These are phyloP conservation scores for Blumeria graminis DNA, from an alignment of 2,329 filamentous ascomycete species.

Conservation along the genomic window DNA sequence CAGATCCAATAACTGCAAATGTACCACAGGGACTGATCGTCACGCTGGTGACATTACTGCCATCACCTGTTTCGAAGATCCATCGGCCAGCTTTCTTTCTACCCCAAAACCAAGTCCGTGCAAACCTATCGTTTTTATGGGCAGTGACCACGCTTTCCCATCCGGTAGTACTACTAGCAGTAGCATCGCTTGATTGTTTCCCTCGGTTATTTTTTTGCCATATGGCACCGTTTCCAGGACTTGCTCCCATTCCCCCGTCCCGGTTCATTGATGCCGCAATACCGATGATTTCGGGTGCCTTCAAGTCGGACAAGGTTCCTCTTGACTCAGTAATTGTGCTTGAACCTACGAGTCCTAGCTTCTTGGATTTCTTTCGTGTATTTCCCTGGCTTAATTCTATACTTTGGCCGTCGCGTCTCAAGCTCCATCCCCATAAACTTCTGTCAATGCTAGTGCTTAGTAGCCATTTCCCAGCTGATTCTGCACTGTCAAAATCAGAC, in stretches of 20 bases:
- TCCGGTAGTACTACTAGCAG: slow-evolving; percentile 55
- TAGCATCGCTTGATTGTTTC: slow-evolving; percentile 38
- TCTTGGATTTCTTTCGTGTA: slow-evolving; percentile 72
- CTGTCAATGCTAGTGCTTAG: slow-evolving; percentile 73
- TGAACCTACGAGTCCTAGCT: slow-evolving; percentile 45
- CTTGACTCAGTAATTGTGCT: slow-evolving; percentile 33
- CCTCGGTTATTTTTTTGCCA: slow-evolving; percentile 58
- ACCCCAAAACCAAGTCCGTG: slow-evolving; percentile 96
- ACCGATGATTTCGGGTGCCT: slow-evolving; percentile 75
- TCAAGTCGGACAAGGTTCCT: slow-evolving; percentile 48
- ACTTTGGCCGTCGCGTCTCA: slow-evolving; percentile 83
- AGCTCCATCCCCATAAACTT: slow-evolving; percentile 88
- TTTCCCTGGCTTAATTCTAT: slow-evolving; percentile 80
- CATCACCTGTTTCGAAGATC: slow-evolving; percentile 73
- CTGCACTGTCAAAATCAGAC: slow-evolving; percentile 68
- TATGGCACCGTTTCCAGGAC: slow-evolving; percentile 52
- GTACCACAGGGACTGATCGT: slow-evolving; percentile 79
- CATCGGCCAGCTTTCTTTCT: slow-evolving; percentile 79
- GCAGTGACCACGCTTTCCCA: slow-evolving; percentile 96
- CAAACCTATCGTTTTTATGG: slow-evolving; percentile 62
- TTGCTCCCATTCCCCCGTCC: slow-evolving; percentile 76
- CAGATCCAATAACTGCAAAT: slow-evolving; percentile 76
- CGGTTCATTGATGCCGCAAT: slow-evolving; percentile 82
- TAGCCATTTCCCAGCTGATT: slow-evolving; percentile 79
- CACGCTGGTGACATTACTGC: slow-evolving; percentile 61